Evolutionary conservation across 345 rosid genomes (phyloP).

Genomic region (Psidium friedrichsthalianum): DNA sequence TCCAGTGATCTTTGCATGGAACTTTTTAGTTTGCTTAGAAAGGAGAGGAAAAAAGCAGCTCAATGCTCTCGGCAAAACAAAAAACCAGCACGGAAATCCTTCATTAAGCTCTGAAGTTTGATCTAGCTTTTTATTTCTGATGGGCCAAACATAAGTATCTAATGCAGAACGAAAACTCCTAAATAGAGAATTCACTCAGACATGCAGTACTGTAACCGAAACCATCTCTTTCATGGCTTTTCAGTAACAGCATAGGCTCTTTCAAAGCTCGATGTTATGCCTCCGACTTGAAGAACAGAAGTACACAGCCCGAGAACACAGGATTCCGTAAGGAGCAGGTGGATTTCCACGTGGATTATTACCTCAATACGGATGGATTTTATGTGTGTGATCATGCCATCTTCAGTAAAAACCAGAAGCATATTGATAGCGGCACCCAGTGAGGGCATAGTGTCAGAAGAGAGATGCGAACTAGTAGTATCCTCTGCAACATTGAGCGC

Average conservation of each 20-base stretch:
- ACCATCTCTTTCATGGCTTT: neutral
- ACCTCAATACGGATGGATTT: neutral
- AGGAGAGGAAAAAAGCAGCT: neutral
- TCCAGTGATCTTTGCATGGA: neutral
- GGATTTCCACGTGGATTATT: neutral
- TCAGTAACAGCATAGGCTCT: neutral
- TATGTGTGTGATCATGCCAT: neutral
- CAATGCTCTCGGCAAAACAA: neutral
- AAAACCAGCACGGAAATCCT: neutral
- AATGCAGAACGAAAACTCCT: neutral
- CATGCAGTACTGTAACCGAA: neutral
- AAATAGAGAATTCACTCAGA: neutral
- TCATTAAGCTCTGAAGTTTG: neutral
- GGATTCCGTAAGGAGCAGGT: neutral
- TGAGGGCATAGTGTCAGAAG: neutral
- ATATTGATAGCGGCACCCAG: neutral
- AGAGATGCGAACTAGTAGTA: neutral
- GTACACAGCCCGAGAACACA: neutral
- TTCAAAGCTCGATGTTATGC: neutral
- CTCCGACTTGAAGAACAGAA: neutral
- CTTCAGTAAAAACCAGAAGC: neutral
- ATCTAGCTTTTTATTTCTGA: neutral
- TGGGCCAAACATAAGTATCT: neutral
- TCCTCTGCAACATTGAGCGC: neutral
- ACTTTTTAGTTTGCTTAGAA: neutral